Base-by-base conservation (phyloP, 202 grass and related monocot genomes). In the Eragrostis tef region DNA sequence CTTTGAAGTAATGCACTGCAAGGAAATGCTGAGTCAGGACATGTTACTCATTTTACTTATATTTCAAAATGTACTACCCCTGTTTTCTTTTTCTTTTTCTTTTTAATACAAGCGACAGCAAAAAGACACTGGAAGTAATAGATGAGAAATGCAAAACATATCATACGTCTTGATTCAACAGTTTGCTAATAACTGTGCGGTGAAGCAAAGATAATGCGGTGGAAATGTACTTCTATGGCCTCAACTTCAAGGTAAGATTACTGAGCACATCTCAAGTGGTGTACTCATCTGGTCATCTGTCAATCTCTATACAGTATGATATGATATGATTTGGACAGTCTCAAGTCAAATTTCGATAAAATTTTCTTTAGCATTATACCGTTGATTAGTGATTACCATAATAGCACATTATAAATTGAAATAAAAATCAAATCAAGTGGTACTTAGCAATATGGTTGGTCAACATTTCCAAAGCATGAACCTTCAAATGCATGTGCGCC, bases 1-100 rank as follows among this genome's bases (percentile, higher is more conserved):
- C 29, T 82, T 52, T 59, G 19, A 52, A 46, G 64, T 25, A 52
- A 78, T 49, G 34, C 74, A 47, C 83, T 83, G 79, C 70, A 26
- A 71, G 17, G 57, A 89, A 60, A 59, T 45, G 6, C 12, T 51
- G 2, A 15, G 12, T 87, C 59, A 78, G 80, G 52, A 63, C 72
- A 83, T 14, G 29, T 34, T 9, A 6, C 36, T 66, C 46, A 53
- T 47, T 17, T 25, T 27, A 44, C 1, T 67, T 36, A 65, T 74
- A 17, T 79, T 36, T 80, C 3, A n/a, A 42, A 74, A 44, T 15
- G 6, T 39, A 39, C 34, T 39, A 39, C 34, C 34, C 6, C 34
- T 41, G 4, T 2, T 5, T 39, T 39, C 6, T 5, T 5, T 39
- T 39, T 39, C n/a, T 39, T 39, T 5, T 5, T 39, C 6, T 39